Base-by-base conservation (phyloP, 2,329 filamentous ascomycete genomes). In the Colletotrichum euphorbiae region DNA sequence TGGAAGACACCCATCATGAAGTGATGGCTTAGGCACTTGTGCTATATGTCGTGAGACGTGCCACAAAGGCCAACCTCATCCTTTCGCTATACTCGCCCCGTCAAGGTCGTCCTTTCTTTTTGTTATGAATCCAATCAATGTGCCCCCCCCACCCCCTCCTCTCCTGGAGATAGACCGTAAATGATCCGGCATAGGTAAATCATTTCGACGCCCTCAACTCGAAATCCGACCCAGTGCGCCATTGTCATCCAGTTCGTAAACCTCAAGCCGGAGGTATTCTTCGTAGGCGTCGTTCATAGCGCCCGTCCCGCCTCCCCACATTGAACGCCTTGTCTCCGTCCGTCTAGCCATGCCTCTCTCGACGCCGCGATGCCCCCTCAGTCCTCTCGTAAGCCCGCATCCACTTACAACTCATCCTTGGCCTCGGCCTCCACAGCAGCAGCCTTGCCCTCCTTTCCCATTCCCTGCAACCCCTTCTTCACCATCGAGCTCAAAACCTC, bases 401-500 rank as follows among this genome's bases (percentile, higher is more conserved):
- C 33, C n/a, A 9, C 19, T 73, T 71, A 82, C 70, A 83, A 70
- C 75, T 83, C 82, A 69, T 83, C 79, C 72, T 75, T 79, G 17
- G 59, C 42, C 33, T 67, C 52, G n/a, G 19, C 55, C 36, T 59
- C 62, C 21, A 38, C 21, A 54, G 61, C 54, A 31, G 73, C 69
- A 1, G 70, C 72, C 36, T 69, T 72, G 6, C 71, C 75, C 62
- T 77, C 77, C 72, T 77, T 79, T 3, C 75, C 80, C 76, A 79
- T 80, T 56, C 77, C 78, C 28, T 70, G 67, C 74, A 80, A 70
- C 2, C 81, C 81, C 62, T 72, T 87, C 80, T 88, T 91, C 6
- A 91, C 90, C 80, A 91, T 90, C 69, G 85, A 92, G 43, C 90
- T 97, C 76, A 97, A 78, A n/a, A 97, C 86, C 82, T 97, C 94